phyloP scores from a whole-genome alignment of 1,284 basidiomycete species.

The Pyrrhoderma lamaoense region DNA sequence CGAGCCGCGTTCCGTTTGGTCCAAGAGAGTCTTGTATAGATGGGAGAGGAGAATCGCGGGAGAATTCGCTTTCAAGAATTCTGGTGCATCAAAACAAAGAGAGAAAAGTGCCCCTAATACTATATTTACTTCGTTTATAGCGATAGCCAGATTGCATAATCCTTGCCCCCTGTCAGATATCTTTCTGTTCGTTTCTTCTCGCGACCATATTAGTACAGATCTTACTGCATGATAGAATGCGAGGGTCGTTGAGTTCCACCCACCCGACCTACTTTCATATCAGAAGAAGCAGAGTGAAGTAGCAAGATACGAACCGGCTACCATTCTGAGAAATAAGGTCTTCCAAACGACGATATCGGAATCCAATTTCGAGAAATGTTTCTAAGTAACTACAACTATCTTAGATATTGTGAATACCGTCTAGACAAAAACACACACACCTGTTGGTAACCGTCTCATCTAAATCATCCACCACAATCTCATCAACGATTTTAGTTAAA shows the following conservation, averaged over 20 bases:
- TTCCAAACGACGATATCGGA: constrained; percentile 57
- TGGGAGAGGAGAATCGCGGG: constrained; percentile 47
- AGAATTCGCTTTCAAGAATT: constrained; percentile 31
- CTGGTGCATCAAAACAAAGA: constrained; percentile 29
- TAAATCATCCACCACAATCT: constrained; percentile 44
- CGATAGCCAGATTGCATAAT: constrained; percentile 43
- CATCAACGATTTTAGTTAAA: constrained; percentile 27
- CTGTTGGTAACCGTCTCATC: constrained; percentile 49
- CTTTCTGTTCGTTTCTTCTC: constrained; percentile 33
- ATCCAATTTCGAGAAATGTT: constrained; percentile 58
- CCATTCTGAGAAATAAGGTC: constrained; percentile 37
- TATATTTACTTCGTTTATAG: constrained; percentile 44
- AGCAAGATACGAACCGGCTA: constrained; percentile 32
- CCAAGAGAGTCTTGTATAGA: constrained; percentile 44
- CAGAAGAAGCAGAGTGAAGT: background rate
- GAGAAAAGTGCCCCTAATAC: constrained; percentile 29
- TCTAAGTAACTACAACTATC: constrained; percentile 40
- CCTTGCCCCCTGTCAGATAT: constrained; percentile 30
- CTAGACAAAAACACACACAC: constrained; percentile 28
- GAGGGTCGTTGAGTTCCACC: constrained; percentile 36
- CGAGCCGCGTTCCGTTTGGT: constrained; percentile 46
- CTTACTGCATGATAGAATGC: constrained; percentile 61
- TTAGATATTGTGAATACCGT: background rate
- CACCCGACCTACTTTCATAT: background rate
- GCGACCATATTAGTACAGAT: constrained; percentile 43